Evolutionary conservation across 2,329 filamentous ascomycete genomes (phyloP).

Genomic region (Sarocladiaceae sp.): DNA sequence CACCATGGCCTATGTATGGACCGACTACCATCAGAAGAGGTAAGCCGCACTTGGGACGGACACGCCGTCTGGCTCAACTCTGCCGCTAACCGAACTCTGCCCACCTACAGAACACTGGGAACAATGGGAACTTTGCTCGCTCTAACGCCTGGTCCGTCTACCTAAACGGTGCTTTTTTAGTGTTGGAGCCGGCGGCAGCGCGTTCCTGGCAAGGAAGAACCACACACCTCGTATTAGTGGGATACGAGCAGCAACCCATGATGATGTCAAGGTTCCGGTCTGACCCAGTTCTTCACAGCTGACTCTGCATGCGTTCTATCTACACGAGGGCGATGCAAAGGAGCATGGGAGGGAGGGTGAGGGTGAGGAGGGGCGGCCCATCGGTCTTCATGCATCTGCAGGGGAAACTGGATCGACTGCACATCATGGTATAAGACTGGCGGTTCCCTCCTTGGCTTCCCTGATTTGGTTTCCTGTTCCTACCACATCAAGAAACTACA

Average conservation of each 20-base stretch:
- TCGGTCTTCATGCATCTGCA: not conserved
- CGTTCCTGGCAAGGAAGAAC: not conserved
- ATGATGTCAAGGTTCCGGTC: not conserved
- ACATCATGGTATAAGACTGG: not conserved
- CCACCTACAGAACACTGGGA: no score
- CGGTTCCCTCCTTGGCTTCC: not conserved
- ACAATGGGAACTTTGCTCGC: no score
- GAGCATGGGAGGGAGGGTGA: not conserved
- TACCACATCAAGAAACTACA: not conserved
- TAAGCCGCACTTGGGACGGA: no score
- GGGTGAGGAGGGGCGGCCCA: no score
- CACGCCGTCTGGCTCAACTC: not conserved
- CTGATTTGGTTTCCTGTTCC: not conserved
- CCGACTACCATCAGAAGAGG: no score
- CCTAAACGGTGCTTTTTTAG: no score
- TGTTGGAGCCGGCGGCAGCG: no score
- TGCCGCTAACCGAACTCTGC: not conserved
- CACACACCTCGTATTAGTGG: slow-evolving; percentile 6
- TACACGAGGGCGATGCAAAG: not conserved
- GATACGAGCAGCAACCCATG: slow-evolving; percentile 2
- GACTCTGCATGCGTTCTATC: not conserved
- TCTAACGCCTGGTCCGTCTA: no score
- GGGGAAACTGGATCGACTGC: no score
- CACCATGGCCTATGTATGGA: no score
- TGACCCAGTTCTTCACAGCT: not conserved